Conservation (phyloP, 257 asterid genomes). For the Fraxinus cuspidata region DNA sequence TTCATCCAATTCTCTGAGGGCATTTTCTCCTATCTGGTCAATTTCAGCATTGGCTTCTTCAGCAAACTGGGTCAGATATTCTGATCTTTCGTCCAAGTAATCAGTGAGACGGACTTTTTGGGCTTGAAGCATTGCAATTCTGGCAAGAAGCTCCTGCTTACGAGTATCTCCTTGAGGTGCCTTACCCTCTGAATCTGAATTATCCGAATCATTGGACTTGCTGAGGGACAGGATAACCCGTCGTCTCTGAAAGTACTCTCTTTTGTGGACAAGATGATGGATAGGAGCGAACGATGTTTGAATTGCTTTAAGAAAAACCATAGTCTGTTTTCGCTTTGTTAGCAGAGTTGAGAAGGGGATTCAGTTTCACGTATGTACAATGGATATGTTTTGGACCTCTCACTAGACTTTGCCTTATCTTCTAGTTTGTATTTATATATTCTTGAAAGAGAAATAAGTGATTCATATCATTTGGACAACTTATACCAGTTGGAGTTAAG, state of each 20-base stretch:
- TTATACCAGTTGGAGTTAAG: not conserved
- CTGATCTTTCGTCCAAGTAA: conserved; percentile 84
- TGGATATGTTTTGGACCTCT: conserved; percentile 46
- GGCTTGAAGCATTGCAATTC: conserved; percentile 82
- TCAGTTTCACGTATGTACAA: not conserved
- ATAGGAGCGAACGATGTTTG: conserved; percentile 54
- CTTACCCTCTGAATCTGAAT: conserved; percentile 45
- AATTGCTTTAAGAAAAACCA: conserved; percentile 68
- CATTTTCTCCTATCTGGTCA: conserved; percentile 89
- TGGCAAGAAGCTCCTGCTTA: conserved; percentile 82
- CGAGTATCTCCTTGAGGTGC: conserved; percentile 59
- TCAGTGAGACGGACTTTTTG: conserved; percentile 81
- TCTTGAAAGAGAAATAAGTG: not conserved
- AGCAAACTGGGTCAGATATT: conserved; percentile 72
- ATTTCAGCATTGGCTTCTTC: conserved; percentile 92
- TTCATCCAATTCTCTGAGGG: conserved; percentile 81
- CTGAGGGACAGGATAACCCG: conserved; percentile 33
- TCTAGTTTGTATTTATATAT: not conserved
- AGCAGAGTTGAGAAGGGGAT: conserved; percentile 16
- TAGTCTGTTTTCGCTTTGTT: conserved; percentile 22
- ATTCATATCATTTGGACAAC: no score
- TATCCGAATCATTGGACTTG: conserved; percentile 50
- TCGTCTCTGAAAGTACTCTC: conserved; percentile 39
- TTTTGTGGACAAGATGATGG: conserved; percentile 38
- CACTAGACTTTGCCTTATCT: conserved; percentile 40